Evolutionary conservation across 2,329 filamentous ascomycete genomes (phyloP), one percentile per base, ranked within the genome.

Genomic region (Sclerotinia borealis): DNA sequence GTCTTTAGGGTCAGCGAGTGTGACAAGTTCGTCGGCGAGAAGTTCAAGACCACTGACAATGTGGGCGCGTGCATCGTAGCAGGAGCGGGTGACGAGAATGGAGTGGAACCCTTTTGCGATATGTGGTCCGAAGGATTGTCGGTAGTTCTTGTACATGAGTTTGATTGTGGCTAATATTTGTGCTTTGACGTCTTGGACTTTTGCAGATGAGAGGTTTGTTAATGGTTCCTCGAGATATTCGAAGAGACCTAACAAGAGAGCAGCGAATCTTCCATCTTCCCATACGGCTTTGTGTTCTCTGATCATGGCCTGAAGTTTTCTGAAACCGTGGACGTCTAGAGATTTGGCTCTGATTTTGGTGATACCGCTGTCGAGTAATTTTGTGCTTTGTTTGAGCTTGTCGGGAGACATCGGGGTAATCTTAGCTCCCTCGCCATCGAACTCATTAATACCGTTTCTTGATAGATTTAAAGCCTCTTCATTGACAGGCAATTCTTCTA

Each of bases 311-410:
- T 93, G 90, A 55, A 93, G 79, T 71, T 90, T 90, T 60, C 90
- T 85, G 80, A 93, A 92, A 63, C 90, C 90, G 72, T 92, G 89
- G 4, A 90, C 89, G 72, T 93, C 90, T n/a, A 93, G 82, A 1
- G 85, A 85, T 70, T 85, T 85, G 36, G 84, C 81, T 68, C 86
- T 86, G 69, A 93, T 87, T 67, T 90, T 89, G 59, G 85, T 79
- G 68, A 93, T 90, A 56, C 88, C 90, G 69, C 89, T 92, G 37
- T 88, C 84, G 6, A 93, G 80, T 29, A 93, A 79, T 50, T 87
- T 84, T 9, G 78, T 76, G 69, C 81, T 85, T 68, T 87, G 84
- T 54, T 81, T 81, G 5, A 77, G 71, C 70, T 84, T 85, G 11
- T 87, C 85, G 0, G 80, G 78, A 0, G 80, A 79, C 63, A 72